These are phyloP conservation scores for Penicillium oxalicum DNA, from an alignment of 2,329 filamentous ascomycete genomes.

Conservation along the genomic window DNA sequence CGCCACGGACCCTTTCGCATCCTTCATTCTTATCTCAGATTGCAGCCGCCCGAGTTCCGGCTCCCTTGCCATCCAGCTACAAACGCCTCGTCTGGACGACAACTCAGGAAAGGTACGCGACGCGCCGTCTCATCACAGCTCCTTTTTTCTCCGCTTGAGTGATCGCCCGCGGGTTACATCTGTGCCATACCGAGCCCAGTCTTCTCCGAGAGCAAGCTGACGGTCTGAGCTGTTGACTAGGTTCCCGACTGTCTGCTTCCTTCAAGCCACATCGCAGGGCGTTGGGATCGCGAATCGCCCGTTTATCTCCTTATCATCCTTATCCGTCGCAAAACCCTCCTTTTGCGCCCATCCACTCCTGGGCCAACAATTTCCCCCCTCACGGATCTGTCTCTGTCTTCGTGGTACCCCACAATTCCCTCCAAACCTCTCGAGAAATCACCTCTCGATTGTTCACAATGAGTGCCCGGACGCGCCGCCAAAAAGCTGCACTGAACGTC, in stretches of 20 bases:
- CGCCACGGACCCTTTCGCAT: no score
- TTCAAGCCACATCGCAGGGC: background rate
- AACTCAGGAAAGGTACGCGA: background rate
- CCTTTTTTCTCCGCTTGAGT: background rate
- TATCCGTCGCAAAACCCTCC: constrained; percentile 1
- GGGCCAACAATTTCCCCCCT: background rate
- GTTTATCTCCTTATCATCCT: constrained; percentile 5
- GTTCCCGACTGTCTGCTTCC: background rate
- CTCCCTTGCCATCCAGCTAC: no score
- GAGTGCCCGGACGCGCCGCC: constrained; percentile 36
- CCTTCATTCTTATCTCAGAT: no score
- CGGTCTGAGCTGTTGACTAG: background rate
- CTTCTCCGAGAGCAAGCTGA: background rate
- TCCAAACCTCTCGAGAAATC: background rate
- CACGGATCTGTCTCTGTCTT: background rate
- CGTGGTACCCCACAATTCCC: background rate
- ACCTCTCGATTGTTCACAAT: constrained; percentile 19
- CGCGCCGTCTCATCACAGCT: constrained; percentile 5
- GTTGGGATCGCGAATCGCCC: background rate
- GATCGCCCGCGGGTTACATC: no score
- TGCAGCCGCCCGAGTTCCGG: no score
- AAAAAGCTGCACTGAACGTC: constrained; percentile 32
- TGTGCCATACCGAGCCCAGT: constrained; percentile 1
- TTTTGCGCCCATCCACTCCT: background rate
- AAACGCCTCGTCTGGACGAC: no score